phyloP scores from a whole-genome alignment of 164 flowering plant species.

The Tetrastigma voinierianum region DNA sequence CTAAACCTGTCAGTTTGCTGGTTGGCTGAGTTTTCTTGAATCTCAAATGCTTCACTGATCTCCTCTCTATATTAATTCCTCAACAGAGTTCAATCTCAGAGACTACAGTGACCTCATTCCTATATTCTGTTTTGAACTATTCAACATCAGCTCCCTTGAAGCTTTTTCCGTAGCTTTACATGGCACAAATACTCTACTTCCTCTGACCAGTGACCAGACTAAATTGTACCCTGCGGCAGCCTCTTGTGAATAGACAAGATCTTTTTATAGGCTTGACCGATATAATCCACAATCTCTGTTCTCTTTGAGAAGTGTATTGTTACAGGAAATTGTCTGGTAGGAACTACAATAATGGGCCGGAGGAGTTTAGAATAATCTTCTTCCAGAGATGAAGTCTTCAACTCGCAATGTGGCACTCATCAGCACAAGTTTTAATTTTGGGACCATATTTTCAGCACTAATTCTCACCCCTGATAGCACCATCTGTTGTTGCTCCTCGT shows the following conservation, averaged over 20 bases:
- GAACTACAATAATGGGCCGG: slow-evolving; percentile 92
- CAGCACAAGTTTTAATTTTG: slow-evolving; percentile 72
- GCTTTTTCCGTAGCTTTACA: slow-evolving; percentile 74
- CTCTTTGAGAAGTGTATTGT: slow-evolving; percentile 76
- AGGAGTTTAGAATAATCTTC: slow-evolving; percentile 55
- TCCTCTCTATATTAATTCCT: slow-evolving; percentile 55
- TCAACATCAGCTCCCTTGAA: slow-evolving; percentile 43
- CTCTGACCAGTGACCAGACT: slow-evolving; percentile 95
- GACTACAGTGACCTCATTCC: slow-evolving; percentile 19
- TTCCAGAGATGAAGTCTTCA: slow-evolving; percentile 76
- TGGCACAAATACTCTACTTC: slow-evolving; percentile 79
- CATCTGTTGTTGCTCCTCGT: slow-evolving; percentile 56
- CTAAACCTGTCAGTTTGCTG: slow-evolving; percentile 55
- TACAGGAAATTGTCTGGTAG: slow-evolving; percentile 80
- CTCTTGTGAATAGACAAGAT: slow-evolving; percentile 80
- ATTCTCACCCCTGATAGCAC: too few species aligned
- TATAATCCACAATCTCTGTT: slow-evolving; percentile 79
- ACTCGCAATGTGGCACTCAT: slow-evolving; percentile 98
- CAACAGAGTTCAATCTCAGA: slow-evolving; percentile 26
- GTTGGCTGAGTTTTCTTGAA: slow-evolving; percentile 25
- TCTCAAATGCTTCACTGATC: slow-evolving; percentile 71
- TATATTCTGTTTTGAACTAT: slow-evolving; percentile 19
- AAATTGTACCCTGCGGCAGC: slow-evolving; percentile 92
- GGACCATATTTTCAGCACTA: slow-evolving; percentile 44
- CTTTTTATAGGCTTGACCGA: slow-evolving; percentile 88